These are phyloP conservation scores for Hippophae gyantsensis DNA, from an alignment of 306 rosid species.

Conservation along the genomic window DNA sequence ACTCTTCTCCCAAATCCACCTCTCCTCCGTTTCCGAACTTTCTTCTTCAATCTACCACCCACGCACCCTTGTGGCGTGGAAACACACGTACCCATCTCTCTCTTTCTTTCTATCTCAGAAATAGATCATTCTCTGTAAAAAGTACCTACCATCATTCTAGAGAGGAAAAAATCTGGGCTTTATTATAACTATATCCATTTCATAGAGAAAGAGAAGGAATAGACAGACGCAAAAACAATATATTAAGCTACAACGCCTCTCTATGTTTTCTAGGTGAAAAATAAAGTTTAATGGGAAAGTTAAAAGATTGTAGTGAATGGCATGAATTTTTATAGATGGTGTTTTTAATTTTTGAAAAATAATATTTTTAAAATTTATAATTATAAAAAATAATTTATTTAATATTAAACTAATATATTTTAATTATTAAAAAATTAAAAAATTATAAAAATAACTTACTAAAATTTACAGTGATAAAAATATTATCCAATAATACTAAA, in stretches of 20 bases:
- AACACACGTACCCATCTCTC: constrained; percentile 76
- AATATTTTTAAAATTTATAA: no score
- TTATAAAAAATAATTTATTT: no score
- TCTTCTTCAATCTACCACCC: constrained; percentile 44
- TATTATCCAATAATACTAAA: no score
- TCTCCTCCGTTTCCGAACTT: constrained; percentile 27
- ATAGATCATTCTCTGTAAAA: constrained; percentile 17
- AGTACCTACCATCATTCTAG: constrained; percentile 14
- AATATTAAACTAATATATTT: no score
- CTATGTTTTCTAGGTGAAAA: not conserved
- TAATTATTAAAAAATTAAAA: no score
- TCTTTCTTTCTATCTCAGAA: constrained; percentile 10
- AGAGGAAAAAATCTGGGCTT: constrained; percentile 6
- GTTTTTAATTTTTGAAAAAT: no score
- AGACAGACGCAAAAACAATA: not conserved
- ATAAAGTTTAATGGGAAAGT: not conserved
- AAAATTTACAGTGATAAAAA: no score
- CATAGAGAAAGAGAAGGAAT: no score
- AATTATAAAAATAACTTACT: no score
- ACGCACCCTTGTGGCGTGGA: constrained; percentile 62
- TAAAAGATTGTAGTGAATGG: not conserved
- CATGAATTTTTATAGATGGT: no score
- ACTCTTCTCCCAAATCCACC: constrained; percentile 38
- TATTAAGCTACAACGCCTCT: constrained; percentile 22
- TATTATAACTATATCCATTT: not conserved